Conservation (phyloP, 352 stramenopile species). For the Pythium phragmiticola region DNA sequence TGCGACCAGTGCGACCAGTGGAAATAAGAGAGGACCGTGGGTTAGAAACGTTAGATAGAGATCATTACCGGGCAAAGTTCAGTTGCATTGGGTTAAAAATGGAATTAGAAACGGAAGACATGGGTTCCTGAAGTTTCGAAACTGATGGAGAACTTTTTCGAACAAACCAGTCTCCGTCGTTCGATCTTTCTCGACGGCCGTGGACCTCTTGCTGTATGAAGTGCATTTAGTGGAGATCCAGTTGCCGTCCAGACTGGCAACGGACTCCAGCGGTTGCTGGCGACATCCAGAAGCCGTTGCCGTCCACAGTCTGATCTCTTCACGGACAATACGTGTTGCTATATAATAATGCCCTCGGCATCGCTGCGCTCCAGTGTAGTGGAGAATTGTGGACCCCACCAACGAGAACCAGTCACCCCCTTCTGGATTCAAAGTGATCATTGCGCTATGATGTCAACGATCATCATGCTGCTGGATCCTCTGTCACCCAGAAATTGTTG, state of each 20-base stretch:
- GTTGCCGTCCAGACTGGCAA: background rate
- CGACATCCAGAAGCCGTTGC: background rate
- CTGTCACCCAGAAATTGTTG: background rate
- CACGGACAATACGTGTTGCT: background rate
- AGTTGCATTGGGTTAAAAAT: background rate
- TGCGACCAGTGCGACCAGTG: background rate
- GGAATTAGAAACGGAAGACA: conserved; percentile 11
- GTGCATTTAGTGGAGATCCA: background rate
- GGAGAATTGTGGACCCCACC: background rate
- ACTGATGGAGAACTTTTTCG: background rate
- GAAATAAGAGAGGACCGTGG: background rate
- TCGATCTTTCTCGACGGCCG: no score
- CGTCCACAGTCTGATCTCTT: background rate
- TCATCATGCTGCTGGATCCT: background rate
- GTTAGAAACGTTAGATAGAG: conserved; percentile 5
- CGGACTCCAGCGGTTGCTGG: no score
- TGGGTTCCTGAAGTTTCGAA: conserved; percentile 14
- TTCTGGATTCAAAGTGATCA: no score
- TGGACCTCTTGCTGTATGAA: background rate
- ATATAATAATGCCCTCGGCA: background rate
- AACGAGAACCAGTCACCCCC: background rate
- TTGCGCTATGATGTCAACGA: background rate
- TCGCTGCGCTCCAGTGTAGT: background rate
- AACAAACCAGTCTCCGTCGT: no score
- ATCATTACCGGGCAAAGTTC: background rate